Evolutionary conservation across 164 flowering plant species (phyloP), one percentile per base, ranked within the genome.

Genomic region (Macadamia integrifolia): DNA sequence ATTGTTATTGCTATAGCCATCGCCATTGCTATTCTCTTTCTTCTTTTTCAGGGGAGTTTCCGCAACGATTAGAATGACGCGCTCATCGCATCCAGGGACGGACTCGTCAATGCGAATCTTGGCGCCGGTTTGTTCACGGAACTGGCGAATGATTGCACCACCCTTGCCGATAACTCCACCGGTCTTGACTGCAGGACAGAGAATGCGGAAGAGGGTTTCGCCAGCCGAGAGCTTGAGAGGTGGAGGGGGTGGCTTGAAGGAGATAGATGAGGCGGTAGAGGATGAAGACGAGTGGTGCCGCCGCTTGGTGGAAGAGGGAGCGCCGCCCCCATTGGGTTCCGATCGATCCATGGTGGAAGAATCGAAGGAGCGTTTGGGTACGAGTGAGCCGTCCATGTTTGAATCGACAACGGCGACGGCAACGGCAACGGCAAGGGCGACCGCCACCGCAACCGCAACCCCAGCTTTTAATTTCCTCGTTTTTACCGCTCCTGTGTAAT

Each of bases 151-250:
- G 62, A 77, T 71, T 14, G 78, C 68, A 46, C 82, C 84, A 35
- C 80, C 80, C 61, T 81, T 77, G 10, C 82, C 80, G 68, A 81
- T 77, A 32, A 81, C 69, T 30, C 77, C 80, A 61, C 82, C 84
- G 13, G 79, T 75, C 58, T 73, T 77, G 23, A 64, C 35, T 2
- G 79, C 75, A 0, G 82, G 84, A 65, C 82, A 81, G 67, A 81
- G 84, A 46, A 81, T 72, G 7, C 82, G 74, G 67, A 81, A 76
- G 42, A 74, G 56, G 48, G 77, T 71, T 58, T 80, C 79, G 40
- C 74, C 74, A 4, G 67, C 50, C 28, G 74, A 66, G 32, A 58
- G 64, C 48, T 74, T 74, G n/a, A 66, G 64, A 9, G 72, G 76
- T 17, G 65, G 77, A 8, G 65, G 77, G 3, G 73, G 74, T 49